These are phyloP conservation scores for Coemansia sp. DNA, from an alignment of 192 early-diverging fungal species.

Conservation along the genomic window DNA sequence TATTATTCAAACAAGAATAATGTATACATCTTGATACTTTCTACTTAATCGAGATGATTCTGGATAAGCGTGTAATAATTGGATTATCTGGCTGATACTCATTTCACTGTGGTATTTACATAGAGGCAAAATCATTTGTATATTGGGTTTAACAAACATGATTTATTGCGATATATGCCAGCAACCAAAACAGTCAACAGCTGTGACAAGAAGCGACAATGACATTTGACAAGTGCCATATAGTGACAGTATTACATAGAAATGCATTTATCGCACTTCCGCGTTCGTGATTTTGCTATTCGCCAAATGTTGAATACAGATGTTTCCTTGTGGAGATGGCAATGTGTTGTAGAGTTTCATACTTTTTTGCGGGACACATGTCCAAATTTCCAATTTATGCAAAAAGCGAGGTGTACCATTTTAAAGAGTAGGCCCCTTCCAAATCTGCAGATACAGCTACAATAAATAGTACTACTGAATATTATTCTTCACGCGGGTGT, in stretches of 20 bases:
- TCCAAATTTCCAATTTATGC: constrained; percentile 2
- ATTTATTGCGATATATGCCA: neutral
- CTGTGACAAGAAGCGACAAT: neutral
- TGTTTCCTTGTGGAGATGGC: neutral
- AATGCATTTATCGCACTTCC: neutral
- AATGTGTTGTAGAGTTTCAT: neutral
- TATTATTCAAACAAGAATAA: too few species aligned
- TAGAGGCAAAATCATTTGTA: neutral
- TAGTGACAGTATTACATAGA: neutral
- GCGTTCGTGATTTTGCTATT: neutral
- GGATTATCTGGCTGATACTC: neutral
- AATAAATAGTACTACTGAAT: neutral
- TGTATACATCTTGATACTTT: too few species aligned
- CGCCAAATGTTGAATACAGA: neutral
- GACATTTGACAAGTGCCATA: neutral
- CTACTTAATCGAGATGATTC: neutral
- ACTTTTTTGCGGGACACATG: neutral
- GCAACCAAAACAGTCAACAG: too few species aligned
- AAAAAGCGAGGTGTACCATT: neutral
- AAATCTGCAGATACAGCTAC: neutral
- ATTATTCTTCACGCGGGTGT: neutral
- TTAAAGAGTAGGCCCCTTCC: neutral
- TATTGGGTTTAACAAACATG: neutral
- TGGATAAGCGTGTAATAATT: neutral
- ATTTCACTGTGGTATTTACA: neutral